These are phyloP conservation scores for Xylaria hypoxylon DNA, from an alignment of 2,329 filamentous ascomycete species.

Conservation along the genomic window DNA sequence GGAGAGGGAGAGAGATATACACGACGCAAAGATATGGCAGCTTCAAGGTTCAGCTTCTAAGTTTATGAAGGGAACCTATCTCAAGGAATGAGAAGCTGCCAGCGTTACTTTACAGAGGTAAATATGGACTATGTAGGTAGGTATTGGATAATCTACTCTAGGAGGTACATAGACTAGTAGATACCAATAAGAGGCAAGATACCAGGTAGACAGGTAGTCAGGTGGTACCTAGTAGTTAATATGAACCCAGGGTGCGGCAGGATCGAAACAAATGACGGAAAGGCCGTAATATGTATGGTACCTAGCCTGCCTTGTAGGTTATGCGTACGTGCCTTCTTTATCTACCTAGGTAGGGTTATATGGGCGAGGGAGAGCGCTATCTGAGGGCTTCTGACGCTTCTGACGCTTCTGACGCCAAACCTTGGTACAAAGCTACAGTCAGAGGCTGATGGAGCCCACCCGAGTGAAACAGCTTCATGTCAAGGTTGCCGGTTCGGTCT, in stretches of 20 bases:
- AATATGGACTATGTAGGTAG: no score
- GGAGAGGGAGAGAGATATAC: constrained; percentile 9
- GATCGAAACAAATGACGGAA: constrained; percentile 20
- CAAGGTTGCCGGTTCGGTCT: constrained; percentile 22
- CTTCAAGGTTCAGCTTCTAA: constrained; percentile 15
- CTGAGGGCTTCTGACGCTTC: neutral
- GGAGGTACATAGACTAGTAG: no score
- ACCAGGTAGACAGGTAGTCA: no score
- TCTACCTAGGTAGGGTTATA: no score
- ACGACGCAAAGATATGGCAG: constrained; percentile 9
- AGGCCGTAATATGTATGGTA: constrained; percentile 1
- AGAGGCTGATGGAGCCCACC: constrained; percentile 35
- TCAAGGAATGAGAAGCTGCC: constrained; percentile 9
- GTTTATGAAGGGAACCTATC: neutral
- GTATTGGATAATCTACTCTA: no score
- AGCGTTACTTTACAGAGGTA: constrained; percentile 2
- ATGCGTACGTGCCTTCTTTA: constrained; percentile 8
- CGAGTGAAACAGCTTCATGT: constrained; percentile 38
- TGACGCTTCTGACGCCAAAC: neutral
- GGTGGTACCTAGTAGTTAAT: no score
- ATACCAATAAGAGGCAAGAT: no score
- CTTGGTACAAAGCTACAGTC: neutral
- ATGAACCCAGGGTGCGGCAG: constrained; percentile 8
- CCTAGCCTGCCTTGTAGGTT: no score
- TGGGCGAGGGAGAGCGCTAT: no score